Evolutionary conservation across 305 asterid genomes (phyloP), one percentile per base, ranked within the genome.

Genomic region (Caryopteris hybrid): DNA sequence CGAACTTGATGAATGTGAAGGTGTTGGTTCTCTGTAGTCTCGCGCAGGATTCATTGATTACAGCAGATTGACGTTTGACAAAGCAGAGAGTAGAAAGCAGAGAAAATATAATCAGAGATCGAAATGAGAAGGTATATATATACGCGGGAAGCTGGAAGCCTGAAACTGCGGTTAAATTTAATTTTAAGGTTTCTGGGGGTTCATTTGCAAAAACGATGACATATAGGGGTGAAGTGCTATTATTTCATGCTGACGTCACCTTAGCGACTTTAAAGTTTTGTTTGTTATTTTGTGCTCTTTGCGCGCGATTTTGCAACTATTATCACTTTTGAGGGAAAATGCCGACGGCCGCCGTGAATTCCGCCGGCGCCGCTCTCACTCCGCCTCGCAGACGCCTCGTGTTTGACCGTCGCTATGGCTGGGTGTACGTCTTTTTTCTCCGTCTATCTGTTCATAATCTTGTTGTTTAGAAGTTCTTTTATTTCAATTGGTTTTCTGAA

Each of bases 321-420:
- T 61, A 34, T 38, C 68, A 74, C 50, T 47, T 33, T 5, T 18
- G 48, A 18, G 64, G 12, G 21, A 59, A 63, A 75, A 63, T 67
- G 75, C 41, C 64, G 73, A 48, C 50, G 25, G 62, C 72, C 61
- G 57, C 76, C 74, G 71, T 60, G 68, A 70, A 61, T 50, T 29
- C 69, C 70, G 21, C 71, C 57, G n/a, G n/a, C n/a, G 16, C 71
- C 72, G 12, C 74, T 18, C 8, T 79, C 7, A 2, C 66, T 12
- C 75, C 81, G 50, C 76, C 81, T 22, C 54, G 75, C 47, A 83
- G 78, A 70, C 83, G 87, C 69, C 84, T 85, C 59, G 27, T 82
- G 25, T 85, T 85, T 76, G 90, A 85, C 72, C 90, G 88, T n/a
- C 88, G 90, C 36, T 85, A 85, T 73, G 90, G 90, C 11, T 85